Conservation (phyloP, 2,329 filamentous ascomycete genomes). For the Aspergillus nomiae region DNA sequence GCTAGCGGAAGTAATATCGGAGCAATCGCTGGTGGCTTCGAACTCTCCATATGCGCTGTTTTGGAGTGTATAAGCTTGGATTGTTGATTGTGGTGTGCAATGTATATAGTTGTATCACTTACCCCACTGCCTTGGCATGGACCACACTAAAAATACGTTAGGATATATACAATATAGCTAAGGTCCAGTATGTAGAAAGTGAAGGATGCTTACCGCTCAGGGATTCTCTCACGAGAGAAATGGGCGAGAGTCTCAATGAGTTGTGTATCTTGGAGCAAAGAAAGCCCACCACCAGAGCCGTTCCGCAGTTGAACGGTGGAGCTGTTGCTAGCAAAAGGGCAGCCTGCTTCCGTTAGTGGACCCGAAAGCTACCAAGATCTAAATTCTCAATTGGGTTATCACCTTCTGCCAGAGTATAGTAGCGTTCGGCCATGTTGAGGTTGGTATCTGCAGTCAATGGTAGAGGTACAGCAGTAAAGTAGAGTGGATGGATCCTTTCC, state of each 20-base stretch:
- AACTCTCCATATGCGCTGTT: constrained; percentile 59
- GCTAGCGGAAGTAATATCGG: constrained; percentile 57
- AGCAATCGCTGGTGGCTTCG: constrained; percentile 61
- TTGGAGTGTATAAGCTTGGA: not conserved
- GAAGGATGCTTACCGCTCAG: constrained; percentile 47
- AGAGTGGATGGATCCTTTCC: not conserved
- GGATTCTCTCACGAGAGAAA: constrained; percentile 63
- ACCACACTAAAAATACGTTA: constrained; percentile 15
- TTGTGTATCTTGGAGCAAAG: constrained; percentile 58
- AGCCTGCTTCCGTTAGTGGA: constrained; percentile 13
- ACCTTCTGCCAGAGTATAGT: constrained; percentile 20
- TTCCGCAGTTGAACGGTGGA: constrained; percentile 18
- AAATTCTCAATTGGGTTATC: not conserved
- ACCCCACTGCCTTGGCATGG: constrained; percentile 27
- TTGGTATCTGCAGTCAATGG: not conserved
- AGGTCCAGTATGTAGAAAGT: not conserved
- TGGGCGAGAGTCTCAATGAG: constrained; percentile 62
- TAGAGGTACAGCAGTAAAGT: not conserved
- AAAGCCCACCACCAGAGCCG: constrained; percentile 37
- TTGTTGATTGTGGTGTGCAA: not conserved
- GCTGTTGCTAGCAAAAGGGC: constrained; percentile 21
- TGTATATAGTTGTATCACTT: constrained; percentile 14
- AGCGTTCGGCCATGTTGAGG: constrained; percentile 1
- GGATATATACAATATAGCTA: not conserved
- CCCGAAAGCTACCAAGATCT: not conserved